Base-by-base conservation (phyloP, 805 yeast species). In the Candida piceae region DNA sequence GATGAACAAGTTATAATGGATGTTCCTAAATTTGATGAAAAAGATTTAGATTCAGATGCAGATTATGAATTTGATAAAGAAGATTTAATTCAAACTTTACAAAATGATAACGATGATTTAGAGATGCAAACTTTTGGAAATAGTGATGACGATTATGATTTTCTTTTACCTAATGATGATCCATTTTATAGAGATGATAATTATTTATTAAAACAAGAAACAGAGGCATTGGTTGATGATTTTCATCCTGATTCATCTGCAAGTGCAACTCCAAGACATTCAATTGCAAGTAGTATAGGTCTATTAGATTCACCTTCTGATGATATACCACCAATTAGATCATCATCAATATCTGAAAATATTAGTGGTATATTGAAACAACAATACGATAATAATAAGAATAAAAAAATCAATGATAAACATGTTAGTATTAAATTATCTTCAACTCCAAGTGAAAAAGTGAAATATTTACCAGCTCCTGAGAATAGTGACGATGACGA, bases 31-130 rank as follows among this genome's bases (percentile, higher is more conserved):
- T 59, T 75, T 40, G 66, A 67, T 32, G 78, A 72, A 18, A 51
- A 55, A 19, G 67, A 62, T 15, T 40, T 60, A 9, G 57, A 63
- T 37, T 74, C 82, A 0, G 87, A 78, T 39, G 86, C 76, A 9
- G 89, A 79, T 49, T 78, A 80, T 48, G 80, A 74, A 46, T 68
- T 74, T 41, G 80, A 63, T 43, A 66, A 70, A 32, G 72, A 72
- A 39, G 73, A 68, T 39, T 58, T 67, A 32, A 60, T 69, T 25
- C 60, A 55, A 35, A 58, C 67, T 7, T 46, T 63, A 30, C 60
- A 62, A 39, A 57, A 58, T 24, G 67, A 63, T 48, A 59, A 62
- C 36, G 66, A 63, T 32, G 67, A 63, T 30, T 48, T 62, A 13
- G 67, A 63, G 39, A 42, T 61, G 30, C 48, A 48, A 28, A 50